Conservation (phyloP, 2,329 filamentous ascomycete species). For the Fusarium pseudoanthophilum region DNA sequence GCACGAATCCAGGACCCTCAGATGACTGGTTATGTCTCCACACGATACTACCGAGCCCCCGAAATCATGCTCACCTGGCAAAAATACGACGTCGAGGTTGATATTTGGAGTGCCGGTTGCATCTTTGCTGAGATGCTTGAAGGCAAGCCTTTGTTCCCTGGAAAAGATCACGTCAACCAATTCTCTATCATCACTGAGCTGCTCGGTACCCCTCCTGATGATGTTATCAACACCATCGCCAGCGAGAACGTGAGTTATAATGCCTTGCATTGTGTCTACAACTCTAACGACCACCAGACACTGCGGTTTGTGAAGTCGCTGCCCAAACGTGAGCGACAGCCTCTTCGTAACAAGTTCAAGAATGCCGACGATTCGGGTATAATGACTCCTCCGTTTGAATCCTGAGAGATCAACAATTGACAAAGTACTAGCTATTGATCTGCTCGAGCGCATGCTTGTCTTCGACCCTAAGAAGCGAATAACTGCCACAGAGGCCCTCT, state of each 20-base stretch:
- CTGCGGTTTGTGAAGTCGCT: slow-evolving; percentile 97
- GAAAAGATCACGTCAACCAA: slow-evolving; percentile 99
- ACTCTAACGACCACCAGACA: slow-evolving; percentile 67
- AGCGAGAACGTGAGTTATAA: slow-evolving; percentile 88
- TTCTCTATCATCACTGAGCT: slow-evolving; percentile 99
- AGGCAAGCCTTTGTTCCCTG: slow-evolving; percentile 96
- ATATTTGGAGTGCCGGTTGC: slow-evolving; percentile 99
- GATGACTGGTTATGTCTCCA: slow-evolving; percentile 99
- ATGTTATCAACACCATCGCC: slow-evolving; percentile 98
- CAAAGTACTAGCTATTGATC: slow-evolving; percentile 76
- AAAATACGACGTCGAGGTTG: slow-evolving; percentile 99
- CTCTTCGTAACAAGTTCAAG: slow-evolving; percentile 89
- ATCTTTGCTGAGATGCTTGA: slow-evolving; percentile 99
- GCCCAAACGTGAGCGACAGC: slow-evolving; percentile 91
- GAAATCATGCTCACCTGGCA: slow-evolving; percentile 99
- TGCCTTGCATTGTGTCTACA: neutral
- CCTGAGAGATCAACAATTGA: neutral
- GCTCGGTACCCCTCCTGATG: slow-evolving; percentile 93
- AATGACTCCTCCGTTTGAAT: neutral
- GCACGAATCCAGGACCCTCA: slow-evolving; percentile 98
- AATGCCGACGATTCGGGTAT: slow-evolving; percentile 88
- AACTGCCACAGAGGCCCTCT: slow-evolving; percentile 84
- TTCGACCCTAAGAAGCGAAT: slow-evolving; percentile 98
- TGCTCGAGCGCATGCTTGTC: slow-evolving; percentile 96
- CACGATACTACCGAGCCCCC: slow-evolving; percentile 96